These are phyloP conservation scores for Colletotrichum lindemuthianum DNA, from an alignment of 2,329 filamentous ascomycete genomes.

Conservation along the genomic window DNA sequence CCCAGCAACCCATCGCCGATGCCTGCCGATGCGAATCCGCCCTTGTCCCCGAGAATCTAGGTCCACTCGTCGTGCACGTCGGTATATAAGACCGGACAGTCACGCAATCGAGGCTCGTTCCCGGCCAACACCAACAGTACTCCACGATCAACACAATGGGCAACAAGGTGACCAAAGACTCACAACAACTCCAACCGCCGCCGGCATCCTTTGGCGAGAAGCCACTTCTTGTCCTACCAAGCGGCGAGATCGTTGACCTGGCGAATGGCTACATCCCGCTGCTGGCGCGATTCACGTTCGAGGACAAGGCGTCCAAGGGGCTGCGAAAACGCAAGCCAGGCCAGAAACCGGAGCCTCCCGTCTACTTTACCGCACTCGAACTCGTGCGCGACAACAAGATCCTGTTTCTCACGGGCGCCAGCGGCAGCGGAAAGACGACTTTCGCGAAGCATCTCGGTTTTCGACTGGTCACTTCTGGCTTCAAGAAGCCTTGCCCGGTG, in stretches of 20 bases:
- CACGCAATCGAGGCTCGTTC: not conserved
- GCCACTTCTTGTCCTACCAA: not conserved
- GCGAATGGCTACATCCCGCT: constrained; percentile 15
- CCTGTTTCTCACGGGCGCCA: constrained; percentile 1
- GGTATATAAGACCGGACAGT: constrained; percentile 7
- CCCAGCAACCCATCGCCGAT: not conserved
- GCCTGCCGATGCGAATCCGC: not conserved
- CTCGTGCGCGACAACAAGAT: constrained; percentile 3
- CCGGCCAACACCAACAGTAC: not conserved
- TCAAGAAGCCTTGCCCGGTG: not conserved
- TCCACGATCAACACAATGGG: not conserved
- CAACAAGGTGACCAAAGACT: too few species aligned
- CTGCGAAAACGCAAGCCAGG: constrained; percentile 2
- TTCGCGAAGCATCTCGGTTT: constrained; percentile 22
- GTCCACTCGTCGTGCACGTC: not conserved
- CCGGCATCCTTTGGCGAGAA: not conserved
- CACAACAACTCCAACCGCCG: not conserved
- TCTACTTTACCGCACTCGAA: constrained; percentile 14
- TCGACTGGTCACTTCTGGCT: not conserved
- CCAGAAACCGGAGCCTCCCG: not conserved
- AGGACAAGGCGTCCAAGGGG: constrained; percentile 25
- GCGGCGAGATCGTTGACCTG: not conserved
- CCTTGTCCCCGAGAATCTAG: not conserved
- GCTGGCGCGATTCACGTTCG: constrained; percentile 1
- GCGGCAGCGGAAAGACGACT: constrained; percentile 14